phyloP scores from a whole-genome alignment of 2,329 filamentous ascomycete species.

The Pyrenophora tritici-repentis region DNA sequence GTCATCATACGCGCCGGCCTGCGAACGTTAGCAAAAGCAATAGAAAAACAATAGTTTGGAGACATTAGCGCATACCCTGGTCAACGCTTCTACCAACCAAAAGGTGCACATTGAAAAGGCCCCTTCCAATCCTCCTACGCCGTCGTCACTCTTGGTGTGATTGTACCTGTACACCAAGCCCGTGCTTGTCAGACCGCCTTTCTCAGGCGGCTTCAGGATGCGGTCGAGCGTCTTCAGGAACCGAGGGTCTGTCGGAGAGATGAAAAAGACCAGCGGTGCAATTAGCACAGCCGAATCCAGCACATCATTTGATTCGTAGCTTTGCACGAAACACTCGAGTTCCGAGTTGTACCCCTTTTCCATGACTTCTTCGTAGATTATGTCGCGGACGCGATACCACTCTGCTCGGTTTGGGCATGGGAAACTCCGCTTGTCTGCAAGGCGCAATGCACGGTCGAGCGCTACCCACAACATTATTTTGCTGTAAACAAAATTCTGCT shows the following conservation, averaged over 20 bases:
- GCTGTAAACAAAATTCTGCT: constrained; percentile 80
- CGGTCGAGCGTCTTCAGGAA: constrained; percentile 74
- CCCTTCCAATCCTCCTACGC: constrained; percentile 74
- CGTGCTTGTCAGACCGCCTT: constrained; percentile 74
- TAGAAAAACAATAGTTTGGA: neutral
- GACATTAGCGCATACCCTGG: constrained; percentile 60
- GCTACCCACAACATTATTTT: constrained; percentile 85
- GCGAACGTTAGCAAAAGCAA: constrained; percentile 11
- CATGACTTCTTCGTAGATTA: constrained; percentile 77
- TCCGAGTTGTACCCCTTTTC: constrained; percentile 75
- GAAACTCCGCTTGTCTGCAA: constrained; percentile 75
- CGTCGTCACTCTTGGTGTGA: constrained; percentile 69
- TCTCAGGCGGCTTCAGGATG: constrained; percentile 73
- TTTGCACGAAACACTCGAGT: constrained; percentile 73
- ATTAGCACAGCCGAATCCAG: constrained; percentile 77
- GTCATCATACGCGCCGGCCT: constrained; percentile 60
- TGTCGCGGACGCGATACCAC: constrained; percentile 70
- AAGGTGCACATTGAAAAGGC: constrained; percentile 84
- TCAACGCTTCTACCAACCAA: constrained; percentile 80
- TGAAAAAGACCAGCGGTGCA: constrained; percentile 79
- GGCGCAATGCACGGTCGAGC: constrained; percentile 73
- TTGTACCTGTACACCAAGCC: constrained; percentile 79
- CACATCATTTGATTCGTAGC: constrained; percentile 71
- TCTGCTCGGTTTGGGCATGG: constrained; percentile 71
- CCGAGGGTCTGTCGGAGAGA: constrained; percentile 75